phyloP scores from a whole-genome alignment of 1,139 yeast species.

The Kurtzmaniella quercitrusa region DNA sequence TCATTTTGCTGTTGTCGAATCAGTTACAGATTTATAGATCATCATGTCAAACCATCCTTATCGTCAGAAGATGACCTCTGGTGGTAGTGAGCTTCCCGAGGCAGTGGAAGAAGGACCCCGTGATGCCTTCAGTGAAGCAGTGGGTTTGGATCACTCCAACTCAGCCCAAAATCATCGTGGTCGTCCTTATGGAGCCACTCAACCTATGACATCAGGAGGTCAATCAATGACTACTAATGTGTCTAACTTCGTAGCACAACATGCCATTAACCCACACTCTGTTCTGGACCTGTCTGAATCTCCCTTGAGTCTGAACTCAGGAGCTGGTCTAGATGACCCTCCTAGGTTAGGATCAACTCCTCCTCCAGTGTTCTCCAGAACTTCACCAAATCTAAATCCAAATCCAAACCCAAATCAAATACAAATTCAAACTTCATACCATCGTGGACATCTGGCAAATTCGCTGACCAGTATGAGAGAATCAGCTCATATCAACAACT shows the following conservation, averaged over 20 bases:
- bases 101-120: slow-evolving; percentile 6
- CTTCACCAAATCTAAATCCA: neutral
- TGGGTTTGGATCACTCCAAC: neutral
- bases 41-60: slow-evolving; percentile 26
- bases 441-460: neutral
- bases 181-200: slow-evolving; percentile 2
- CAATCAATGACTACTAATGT: neutral
- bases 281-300: slow-evolving; percentile 6
- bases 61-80: slow-evolving; percentile 24
- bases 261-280: slow-evolving; percentile 8
- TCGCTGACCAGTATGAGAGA: neutral
- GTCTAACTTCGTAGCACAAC: neutral
- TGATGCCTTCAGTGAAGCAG: slow-evolving; percentile 1
- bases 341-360: slow-evolving; percentile 3
- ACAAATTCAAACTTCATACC: too few relatives aligned
- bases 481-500: neutral
- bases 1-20: too few relatives aligned
- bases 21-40: neutral
- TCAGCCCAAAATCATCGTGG: neutral
- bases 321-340: slow-evolving; percentile 13
- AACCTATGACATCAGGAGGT: neutral
- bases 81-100: slow-evolving; percentile 25
- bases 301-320: slow-evolving; percentile 1
- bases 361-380: neutral
- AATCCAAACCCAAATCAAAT: too few relatives aligned